A percentile compares a stretch with the other conserved stretches of the same genome.
These are phyloP conservation scores for Leccinum aurantiacum DNA, from an alignment of 768 basidiomycete species.

Conservation along the genomic window DNA sequence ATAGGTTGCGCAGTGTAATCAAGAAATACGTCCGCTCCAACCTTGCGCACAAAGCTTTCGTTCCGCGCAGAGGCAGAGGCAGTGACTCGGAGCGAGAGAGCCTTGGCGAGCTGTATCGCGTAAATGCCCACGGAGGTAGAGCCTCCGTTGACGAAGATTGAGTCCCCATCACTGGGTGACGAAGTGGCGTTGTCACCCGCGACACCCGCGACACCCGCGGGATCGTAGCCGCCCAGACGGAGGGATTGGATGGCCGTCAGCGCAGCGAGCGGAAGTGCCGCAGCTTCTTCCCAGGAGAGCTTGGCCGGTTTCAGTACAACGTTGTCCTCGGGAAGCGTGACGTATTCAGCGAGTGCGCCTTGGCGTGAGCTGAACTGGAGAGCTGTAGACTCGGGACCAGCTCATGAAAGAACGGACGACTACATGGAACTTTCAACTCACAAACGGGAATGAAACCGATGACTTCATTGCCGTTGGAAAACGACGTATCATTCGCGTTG, in stretches of 20 bases:
- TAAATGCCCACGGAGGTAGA: constrained; percentile 66
- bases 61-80: constrained; percentile 63
- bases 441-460: constrained; percentile 52
- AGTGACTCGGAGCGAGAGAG: constrained; percentile 55
- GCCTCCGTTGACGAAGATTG: constrained; percentile 70
- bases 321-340: constrained; percentile 35
- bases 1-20: constrained; percentile 61
- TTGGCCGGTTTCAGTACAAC: constrained; percentile 40
- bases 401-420: too few relatives aligned
- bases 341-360: constrained; percentile 63
- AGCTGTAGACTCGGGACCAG: constrained; percentile 10
- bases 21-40: constrained; percentile 71
- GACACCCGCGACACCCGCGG: constrained; percentile 32
- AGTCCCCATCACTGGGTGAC: constrained; percentile 36
- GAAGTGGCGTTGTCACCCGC: not conserved
- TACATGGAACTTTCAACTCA: constrained; percentile 16
- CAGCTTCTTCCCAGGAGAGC: constrained; percentile 55
- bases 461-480: constrained; percentile 60
- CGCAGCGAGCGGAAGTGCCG: constrained; percentile 58
- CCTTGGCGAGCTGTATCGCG: constrained; percentile 74
- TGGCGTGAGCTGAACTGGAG: constrained; percentile 39
- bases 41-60: constrained; percentile 49
- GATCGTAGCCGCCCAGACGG: constrained; percentile 46
- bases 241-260: constrained; percentile 61
- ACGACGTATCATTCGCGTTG: constrained; percentile 50